These are phyloP conservation scores for Sporobolomyces phaffii DNA, from an alignment of 768 basidiomycete species.

Conservation along the genomic window DNA sequence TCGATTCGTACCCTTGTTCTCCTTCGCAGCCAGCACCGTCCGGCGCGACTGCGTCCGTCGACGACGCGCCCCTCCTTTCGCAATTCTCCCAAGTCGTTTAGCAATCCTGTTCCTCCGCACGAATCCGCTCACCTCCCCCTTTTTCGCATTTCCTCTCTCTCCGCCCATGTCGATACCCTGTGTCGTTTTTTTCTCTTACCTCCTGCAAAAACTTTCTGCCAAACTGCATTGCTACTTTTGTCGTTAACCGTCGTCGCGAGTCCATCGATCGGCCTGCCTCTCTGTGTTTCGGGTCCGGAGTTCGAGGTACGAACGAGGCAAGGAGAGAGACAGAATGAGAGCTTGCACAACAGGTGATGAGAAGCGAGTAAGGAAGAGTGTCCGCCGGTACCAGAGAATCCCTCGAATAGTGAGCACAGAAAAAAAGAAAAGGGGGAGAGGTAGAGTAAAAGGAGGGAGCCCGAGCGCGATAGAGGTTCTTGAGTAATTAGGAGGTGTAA, in stretches of 20 bases:
- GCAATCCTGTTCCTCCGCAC: no score
- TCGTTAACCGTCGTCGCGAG: no score
- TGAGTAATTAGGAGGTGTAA: no score
- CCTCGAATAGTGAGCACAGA: neutral
- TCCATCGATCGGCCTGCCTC: no score
- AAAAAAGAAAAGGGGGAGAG: conserved; percentile 1
- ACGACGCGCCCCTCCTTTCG: neutral
- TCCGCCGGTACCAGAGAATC: neutral
- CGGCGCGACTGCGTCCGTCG: neutral
- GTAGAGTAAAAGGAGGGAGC: neutral
- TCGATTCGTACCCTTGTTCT: neutral
- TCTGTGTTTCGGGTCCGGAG: no score
- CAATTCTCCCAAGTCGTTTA: conserved; percentile 1
- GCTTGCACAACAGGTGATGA: neutral
- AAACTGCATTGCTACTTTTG: neutral
- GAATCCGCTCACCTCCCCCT: neutral
- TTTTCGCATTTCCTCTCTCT: neutral
- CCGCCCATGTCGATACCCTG: no score
- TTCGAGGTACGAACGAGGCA: no score
- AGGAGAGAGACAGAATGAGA: neutral
- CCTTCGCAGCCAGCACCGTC: no score
- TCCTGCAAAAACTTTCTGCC: neutral
- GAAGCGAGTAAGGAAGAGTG: neutral
- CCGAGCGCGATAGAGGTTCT: no score
- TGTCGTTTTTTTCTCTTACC: no score